phyloP scores from a whole-genome alignment of 2,329 filamentous ascomycete genomes.

The Podosphaera aphanis region DNA sequence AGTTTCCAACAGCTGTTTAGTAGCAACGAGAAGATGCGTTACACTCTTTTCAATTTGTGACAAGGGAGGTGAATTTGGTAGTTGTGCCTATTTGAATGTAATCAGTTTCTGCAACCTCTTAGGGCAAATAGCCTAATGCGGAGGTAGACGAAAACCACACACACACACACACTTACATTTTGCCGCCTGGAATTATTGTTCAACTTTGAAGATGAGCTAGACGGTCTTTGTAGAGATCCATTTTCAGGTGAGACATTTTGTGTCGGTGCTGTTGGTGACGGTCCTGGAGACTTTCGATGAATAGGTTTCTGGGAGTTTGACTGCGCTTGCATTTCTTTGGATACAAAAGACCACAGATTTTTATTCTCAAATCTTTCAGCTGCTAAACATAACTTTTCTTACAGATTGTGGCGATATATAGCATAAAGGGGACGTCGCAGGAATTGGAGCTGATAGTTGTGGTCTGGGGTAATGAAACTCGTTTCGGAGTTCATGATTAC shows the following conservation, averaged over 20 bases:
- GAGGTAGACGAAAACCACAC: too few species aligned
- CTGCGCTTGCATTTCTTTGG: conserved; percentile 26
- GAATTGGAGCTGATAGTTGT: background rate
- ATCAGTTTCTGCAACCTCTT: conserved; percentile 2
- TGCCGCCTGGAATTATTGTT: conserved; percentile 20
- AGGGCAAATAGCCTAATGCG: background rate
- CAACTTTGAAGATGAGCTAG: conserved; percentile 41
- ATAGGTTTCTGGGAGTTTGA: conserved; percentile 28
- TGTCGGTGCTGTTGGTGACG: conserved; percentile 29
- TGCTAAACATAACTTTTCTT: too few species aligned
- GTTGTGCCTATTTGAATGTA: conserved; percentile 4
- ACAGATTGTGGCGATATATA: too few species aligned
- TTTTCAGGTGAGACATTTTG: conserved; percentile 33
- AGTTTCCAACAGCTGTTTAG: conserved; percentile 91
- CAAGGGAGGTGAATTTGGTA: conserved; percentile 20
- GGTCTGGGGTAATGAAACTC: too few species aligned
- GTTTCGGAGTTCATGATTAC: background rate
- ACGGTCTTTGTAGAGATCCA: conserved; percentile 34
- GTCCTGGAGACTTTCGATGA: conserved; percentile 37
- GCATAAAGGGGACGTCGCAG: background rate
- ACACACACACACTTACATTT: conserved; percentile 29
- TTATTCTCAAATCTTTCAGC: conserved; percentile 1
- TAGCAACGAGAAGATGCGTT: conserved; percentile 88
- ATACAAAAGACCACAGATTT: background rate
- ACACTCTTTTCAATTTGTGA: conserved; percentile 99